These are phyloP conservation scores for Melaleuca alternifolia DNA, from an alignment of 345 rosid species.

Conservation along the genomic window DNA sequence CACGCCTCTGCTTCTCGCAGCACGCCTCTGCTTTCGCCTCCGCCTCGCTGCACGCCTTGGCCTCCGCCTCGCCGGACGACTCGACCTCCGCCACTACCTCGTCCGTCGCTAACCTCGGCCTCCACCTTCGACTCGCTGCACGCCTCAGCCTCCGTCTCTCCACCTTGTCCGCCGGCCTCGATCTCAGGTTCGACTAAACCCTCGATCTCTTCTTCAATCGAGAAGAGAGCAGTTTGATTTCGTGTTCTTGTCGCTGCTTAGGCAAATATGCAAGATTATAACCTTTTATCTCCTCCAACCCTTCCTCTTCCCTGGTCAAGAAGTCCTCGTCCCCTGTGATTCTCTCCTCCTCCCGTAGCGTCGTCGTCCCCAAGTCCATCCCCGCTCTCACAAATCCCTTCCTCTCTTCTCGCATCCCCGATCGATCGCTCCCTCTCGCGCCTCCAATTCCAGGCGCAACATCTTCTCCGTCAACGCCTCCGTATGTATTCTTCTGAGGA, in stretches of 20 bases:
- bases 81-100: too few species aligned
- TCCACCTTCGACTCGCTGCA: too few species aligned
- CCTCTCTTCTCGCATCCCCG: slow-evolving; percentile 30
- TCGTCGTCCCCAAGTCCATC: slow-evolving; percentile 31
- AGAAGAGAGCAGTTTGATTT: neutral
- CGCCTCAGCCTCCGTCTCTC: too few species aligned
- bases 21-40: too few species aligned
- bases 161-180: too few species aligned
- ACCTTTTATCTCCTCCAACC: slow-evolving; percentile 29
- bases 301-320: slow-evolving; percentile 17
- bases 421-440: slow-evolving; percentile 26
- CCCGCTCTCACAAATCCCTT: slow-evolving; percentile 30
- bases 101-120: too few species aligned
- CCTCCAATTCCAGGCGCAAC: slow-evolving; percentile 29
- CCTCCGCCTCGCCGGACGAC: too few species aligned
- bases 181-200: too few species aligned
- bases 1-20: too few species aligned
- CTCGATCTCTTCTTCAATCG: neutral
- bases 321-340: slow-evolving; percentile 18
- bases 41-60: too few species aligned
- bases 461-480: slow-evolving; percentile 55
- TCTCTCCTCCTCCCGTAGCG: slow-evolving; percentile 24
- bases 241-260: neutral
- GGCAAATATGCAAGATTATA: neutral
- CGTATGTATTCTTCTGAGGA: slow-evolving; percentile 15